Conservation (phyloP, 2,329 filamentous ascomycete species). For the Beauveria scarabaeidicola region DNA sequence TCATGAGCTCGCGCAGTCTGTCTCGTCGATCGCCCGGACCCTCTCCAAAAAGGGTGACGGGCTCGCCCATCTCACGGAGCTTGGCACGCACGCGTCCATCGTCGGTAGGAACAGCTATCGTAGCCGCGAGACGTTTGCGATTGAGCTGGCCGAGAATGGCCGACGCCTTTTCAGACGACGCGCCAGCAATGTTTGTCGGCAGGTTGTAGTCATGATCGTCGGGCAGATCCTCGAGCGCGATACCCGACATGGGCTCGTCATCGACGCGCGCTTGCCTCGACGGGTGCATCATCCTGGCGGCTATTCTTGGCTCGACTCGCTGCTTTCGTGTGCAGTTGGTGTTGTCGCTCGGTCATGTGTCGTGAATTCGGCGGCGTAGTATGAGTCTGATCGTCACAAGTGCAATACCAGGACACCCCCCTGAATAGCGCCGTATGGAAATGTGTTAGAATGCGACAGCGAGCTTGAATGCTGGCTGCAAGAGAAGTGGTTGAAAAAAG, state of each 20-base stretch:
- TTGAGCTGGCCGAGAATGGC: conserved; percentile 83
- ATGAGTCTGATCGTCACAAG: background rate
- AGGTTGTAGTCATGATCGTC: conserved; percentile 80
- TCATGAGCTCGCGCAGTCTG: conserved; percentile 72
- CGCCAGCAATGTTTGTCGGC: conserved; percentile 54
- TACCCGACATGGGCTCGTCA: conserved; percentile 54
- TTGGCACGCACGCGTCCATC: conserved; percentile 75
- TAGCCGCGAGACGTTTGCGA: conserved; percentile 79
- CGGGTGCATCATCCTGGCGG: conserved; percentile 63
- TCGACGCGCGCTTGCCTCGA: conserved; percentile 90
- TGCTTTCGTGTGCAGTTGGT: background rate
- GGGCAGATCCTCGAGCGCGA: conserved; percentile 43
- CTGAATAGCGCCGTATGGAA: background rate
- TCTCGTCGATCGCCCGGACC: conserved; percentile 78
- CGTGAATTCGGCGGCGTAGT: background rate
- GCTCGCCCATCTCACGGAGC: conserved; percentile 82
- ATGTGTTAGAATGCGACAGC: background rate
- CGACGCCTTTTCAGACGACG: conserved; percentile 72
- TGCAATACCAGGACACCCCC: no score
- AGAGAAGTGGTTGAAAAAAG: conserved; percentile 5
- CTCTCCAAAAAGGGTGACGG: conserved; percentile 90
- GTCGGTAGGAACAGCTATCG: conserved; percentile 87
- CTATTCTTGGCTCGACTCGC: background rate
- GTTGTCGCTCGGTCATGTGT: background rate
- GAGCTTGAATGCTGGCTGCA: background rate